Evolutionary conservation across 2,329 filamentous ascomycete species (phyloP).

Genomic region (Aspergillus hiratsukae): DNA sequence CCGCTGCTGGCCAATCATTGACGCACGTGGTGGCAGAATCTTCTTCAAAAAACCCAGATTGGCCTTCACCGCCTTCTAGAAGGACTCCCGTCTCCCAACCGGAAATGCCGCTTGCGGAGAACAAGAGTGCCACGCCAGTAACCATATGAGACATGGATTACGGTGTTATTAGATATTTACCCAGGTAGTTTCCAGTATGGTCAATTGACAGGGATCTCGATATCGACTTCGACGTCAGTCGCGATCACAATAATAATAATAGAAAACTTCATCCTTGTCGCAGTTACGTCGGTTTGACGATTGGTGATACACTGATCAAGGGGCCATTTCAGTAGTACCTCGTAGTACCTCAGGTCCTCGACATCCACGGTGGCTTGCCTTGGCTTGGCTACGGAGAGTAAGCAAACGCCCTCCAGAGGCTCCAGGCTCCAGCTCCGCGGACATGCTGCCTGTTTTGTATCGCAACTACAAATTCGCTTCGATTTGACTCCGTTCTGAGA

Average conservation of each 20-base stretch:
- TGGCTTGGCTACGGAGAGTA: no score
- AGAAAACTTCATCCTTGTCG: not conserved
- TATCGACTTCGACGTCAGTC: not conserved
- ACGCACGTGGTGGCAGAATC: constrained; percentile 32
- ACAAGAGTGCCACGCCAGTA: not conserved
- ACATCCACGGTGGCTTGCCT: no score
- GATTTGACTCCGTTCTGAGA: not conserved
- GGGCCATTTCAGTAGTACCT: no score
- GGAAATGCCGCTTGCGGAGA: not conserved
- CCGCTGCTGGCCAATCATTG: constrained; percentile 23
- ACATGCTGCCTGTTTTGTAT: not conserved
- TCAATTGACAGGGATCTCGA: not conserved
- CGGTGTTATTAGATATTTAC: not conserved
- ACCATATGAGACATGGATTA: not conserved
- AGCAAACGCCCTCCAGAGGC: no score
- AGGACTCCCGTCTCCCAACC: not conserved
- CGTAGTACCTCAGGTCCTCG: no score
- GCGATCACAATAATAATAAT: not conserved
- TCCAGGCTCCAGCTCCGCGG: no score
- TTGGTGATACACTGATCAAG: not conserved
- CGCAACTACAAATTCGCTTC: not conserved
- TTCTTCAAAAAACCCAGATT: constrained; percentile 1
- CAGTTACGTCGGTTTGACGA: not conserved
- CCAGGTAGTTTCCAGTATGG: not conserved
- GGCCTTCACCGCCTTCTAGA: constrained; percentile 15